Evolutionary conservation across 2,329 filamentous ascomycete genomes (phyloP), one percentile per base, ranked within the genome.

Genomic region (Coniochaeta pulveracea): DNA sequence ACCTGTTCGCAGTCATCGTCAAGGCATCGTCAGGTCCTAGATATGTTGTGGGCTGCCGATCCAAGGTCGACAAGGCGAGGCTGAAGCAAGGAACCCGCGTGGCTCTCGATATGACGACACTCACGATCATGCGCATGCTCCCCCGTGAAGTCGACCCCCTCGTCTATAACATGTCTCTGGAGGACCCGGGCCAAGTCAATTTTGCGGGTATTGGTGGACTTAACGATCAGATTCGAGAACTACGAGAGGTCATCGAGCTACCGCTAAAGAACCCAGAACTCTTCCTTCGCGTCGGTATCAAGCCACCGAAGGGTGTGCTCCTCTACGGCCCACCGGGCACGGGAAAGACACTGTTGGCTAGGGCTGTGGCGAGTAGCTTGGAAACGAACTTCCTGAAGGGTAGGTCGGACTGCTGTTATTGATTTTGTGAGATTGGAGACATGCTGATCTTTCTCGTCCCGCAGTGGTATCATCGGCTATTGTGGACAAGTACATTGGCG

Each of bases 121-220:
- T 98, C 47, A 98, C 91, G 40, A 98, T 98, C 61, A 98, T 98
- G 91, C 85, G 91, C 52, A 98, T 98, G 91, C 72, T 98, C 29
- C 93, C 91, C 39, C 82, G 91, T 57, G 91, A 98, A 66, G 93
- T 98, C 54, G 91, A 98, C 54, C 91, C 91, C 14, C 71, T 98
- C 46, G 91, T 98, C 47, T 98, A 98, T 74, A 98, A 98, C 69
- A 98, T 98, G 91, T 98, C 91, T 14, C 63, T 98, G 48, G 91
- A 98, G 59, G 91, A 98, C 55, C 91, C 91, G 1, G 91, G 91
- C 5, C 89, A 96, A 59, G 81, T 98, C 59, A 95, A 85, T 66
- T 98, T 98, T 60, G 89, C 81, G 25, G 91, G 93, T 48, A 98
- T 98, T 46, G 91, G 91, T 64, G 91, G 91, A 43, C 63, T 98